Conservation (phyloP, 2,329 filamentous ascomycete species). For the Colletotrichum sp. region DNA sequence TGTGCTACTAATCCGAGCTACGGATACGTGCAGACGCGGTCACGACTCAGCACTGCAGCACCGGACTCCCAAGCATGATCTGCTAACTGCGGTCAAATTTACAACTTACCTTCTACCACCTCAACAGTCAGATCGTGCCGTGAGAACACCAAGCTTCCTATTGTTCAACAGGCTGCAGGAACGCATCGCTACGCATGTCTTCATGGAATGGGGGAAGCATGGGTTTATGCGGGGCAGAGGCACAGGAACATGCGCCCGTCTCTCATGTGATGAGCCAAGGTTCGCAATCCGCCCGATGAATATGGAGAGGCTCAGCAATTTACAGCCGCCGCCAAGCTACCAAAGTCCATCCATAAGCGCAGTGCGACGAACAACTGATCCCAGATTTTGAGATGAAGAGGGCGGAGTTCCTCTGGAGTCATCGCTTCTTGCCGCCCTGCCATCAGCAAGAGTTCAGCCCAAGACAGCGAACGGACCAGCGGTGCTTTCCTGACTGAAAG, state of each 20-base stretch:
- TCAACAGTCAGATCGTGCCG: background rate
- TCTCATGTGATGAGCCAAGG: background rate
- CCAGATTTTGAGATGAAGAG: background rate
- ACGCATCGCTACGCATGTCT: background rate
- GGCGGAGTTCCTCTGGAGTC: background rate
- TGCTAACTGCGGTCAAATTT: background rate
- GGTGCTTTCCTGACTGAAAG: background rate
- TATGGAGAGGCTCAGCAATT: background rate
- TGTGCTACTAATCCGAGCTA: background rate
- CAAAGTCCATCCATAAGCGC: background rate
- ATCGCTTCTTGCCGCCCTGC: background rate
- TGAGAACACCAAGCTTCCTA: background rate
- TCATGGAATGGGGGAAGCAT: background rate
- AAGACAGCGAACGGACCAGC: background rate
- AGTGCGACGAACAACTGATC: background rate
- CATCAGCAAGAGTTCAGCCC: background rate
- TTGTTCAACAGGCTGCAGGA: background rate
- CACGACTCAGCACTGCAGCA: background rate
- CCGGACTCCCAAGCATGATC: background rate
- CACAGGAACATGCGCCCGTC: background rate
- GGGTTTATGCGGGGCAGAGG: background rate
- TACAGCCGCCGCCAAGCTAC: background rate
- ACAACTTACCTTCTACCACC: background rate
- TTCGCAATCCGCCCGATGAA: background rate
- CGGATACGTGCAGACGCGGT: background rate